These are phyloP conservation scores for Cyclotella cryptica DNA, from an alignment of 108 stramenopile genomes.

Conservation along the genomic window DNA sequence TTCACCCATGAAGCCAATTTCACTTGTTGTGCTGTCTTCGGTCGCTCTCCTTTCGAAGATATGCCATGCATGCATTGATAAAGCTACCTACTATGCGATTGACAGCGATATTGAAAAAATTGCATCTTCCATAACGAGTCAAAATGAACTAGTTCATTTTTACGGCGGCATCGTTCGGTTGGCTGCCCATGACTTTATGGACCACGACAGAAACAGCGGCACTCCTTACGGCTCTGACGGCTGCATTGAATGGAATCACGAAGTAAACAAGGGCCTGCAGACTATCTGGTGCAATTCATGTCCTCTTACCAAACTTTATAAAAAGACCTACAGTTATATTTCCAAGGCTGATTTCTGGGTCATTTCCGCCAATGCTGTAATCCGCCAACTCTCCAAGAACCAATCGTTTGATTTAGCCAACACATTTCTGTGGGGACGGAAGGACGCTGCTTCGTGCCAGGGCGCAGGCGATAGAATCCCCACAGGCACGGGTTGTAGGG, in stretches of 20 bases:
- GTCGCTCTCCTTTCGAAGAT: not conserved
- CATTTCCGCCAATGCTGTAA: slow-evolving; percentile 41
- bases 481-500: slow-evolving; percentile 27
- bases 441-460: slow-evolving; percentile 26
- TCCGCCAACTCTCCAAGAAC: slow-evolving; percentile 22
- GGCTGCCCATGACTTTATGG: slow-evolving; percentile 55
- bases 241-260: slow-evolving; percentile 41
- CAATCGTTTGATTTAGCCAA: slow-evolving; percentile 37
- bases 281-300: slow-evolving; percentile 43
- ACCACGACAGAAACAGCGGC: slow-evolving; percentile 5
- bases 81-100: slow-evolving; percentile 26
- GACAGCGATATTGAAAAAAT: slow-evolving; percentile 42
- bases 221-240: slow-evolving; percentile 46
- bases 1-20: not conserved
- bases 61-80: slow-evolving; percentile 19
- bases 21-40: not conserved
- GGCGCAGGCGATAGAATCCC: slow-evolving; percentile 40
- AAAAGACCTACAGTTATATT: slow-evolving; percentile 31
- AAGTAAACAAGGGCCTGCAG: slow-evolving; percentile 44
- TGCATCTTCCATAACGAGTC: slow-evolving; percentile 20
- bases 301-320: slow-evolving; percentile 37
- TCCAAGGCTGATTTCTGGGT: slow-evolving; percentile 55
- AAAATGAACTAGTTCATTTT: slow-evolving; percentile 40
- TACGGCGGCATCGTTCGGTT: slow-evolving; percentile 51
- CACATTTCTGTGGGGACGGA: slow-evolving; percentile 48